These are phyloP conservation scores for Sicyos edulis DNA, from an alignment of 306 rosid genomes.

Conservation along the genomic window DNA sequence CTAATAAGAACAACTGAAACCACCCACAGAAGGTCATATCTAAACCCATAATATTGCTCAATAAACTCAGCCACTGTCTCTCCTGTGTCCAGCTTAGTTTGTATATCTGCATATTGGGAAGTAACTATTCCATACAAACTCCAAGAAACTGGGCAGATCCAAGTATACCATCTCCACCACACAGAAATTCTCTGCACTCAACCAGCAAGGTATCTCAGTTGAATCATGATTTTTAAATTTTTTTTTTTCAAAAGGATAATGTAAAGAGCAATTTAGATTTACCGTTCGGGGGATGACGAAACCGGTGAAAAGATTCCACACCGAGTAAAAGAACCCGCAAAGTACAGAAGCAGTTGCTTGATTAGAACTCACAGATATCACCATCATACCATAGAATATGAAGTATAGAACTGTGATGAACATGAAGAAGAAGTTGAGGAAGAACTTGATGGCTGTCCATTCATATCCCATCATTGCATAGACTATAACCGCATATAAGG, in stretches of 20 bases:
- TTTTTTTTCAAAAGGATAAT: not conserved
- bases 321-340: constrained; percentile 16
- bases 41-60: constrained; percentile 26
- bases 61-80: constrained; percentile 32
- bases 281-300: constrained; percentile 30
- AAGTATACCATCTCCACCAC: constrained; percentile 35
- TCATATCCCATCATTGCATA: constrained; percentile 29
- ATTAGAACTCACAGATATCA: constrained; percentile 27
- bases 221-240: not conserved
- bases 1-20: constrained; percentile 26
- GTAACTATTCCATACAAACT: constrained; percentile 35
- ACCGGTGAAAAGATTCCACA: constrained; percentile 34
- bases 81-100: constrained; percentile 30
- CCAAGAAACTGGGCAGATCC: constrained; percentile 34
- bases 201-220: not conserved
- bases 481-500: constrained; percentile 18
- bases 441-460: constrained; percentile 36
- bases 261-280: not conserved
- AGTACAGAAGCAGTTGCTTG: constrained; percentile 22
- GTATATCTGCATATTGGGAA: constrained; percentile 29
- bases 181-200: constrained; percentile 27
- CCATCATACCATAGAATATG: constrained; percentile 32
- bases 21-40: constrained; percentile 28
- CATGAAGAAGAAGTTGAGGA: constrained; percentile 24
- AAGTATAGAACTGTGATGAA: constrained; percentile 28